phyloP scores from a whole-genome alignment of 495 filamentous ascomycete species.

The Glutinoglossum americanum region DNA sequence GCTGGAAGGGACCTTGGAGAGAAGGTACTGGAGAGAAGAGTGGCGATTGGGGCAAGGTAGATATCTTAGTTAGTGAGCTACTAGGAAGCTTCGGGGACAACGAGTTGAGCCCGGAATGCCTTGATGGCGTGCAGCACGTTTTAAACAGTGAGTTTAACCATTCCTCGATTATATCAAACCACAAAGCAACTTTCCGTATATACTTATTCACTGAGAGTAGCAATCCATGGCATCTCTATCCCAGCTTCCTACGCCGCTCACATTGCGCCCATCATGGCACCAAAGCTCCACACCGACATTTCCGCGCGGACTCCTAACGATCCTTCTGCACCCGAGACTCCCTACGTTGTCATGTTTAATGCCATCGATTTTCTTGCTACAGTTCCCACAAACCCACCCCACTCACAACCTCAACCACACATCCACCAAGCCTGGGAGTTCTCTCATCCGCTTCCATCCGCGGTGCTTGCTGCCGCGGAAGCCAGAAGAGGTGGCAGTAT shows the following conservation, averaged over 20 bases:
- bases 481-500: constrained; percentile 29
- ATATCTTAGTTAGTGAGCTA: constrained; percentile 86
- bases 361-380: constrained; percentile 51
- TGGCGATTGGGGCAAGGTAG: constrained; percentile 38
- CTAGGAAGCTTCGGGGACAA: constrained; percentile 27
- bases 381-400: constrained; percentile 1
- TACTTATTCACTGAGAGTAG: constrained; percentile 6
- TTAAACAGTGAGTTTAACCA: constrained; percentile 23
- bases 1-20: constrained; percentile 54
- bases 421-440: constrained; percentile 57
- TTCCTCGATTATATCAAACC: not conserved
- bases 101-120: constrained; percentile 39
- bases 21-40: constrained; percentile 5
- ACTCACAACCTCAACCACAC: constrained; percentile 15
- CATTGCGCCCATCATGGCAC: constrained; percentile 74
- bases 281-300: constrained; percentile 67
- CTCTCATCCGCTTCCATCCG: constrained; percentile 29
- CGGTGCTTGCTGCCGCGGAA: constrained; percentile 28
- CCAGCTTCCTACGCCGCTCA: constrained; percentile 82
- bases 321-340: constrained; percentile 50
- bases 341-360: constrained; percentile 86
- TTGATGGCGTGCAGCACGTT: constrained; percentile 76
- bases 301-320: constrained; percentile 35
- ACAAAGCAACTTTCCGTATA: not conserved
- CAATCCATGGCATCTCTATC: constrained; percentile 73